Conservation (phyloP, 495 filamentous ascomycete species). For the Neurospora sublineolata region DNA sequence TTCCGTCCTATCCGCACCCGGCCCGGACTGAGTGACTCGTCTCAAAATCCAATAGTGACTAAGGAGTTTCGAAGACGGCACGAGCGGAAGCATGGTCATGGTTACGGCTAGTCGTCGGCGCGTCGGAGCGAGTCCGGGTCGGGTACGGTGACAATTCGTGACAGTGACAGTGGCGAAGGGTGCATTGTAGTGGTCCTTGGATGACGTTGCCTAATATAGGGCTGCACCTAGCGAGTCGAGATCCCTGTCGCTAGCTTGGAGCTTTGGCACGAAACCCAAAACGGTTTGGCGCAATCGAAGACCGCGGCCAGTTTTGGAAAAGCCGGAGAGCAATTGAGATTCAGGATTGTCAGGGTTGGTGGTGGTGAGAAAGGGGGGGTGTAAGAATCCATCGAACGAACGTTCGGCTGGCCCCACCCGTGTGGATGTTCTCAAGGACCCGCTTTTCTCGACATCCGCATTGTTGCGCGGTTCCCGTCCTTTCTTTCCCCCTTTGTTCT, state of each 20-base stretch:
- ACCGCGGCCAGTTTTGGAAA: neutral
- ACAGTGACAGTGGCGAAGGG: neutral
- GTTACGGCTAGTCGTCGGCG: neutral
- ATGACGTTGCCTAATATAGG: slow-evolving; percentile 29
- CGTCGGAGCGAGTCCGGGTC: neutral
- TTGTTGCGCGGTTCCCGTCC: neutral
- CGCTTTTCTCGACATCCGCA: neutral
- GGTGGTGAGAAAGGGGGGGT: neutral
- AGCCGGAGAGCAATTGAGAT: neutral
- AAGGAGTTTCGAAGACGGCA: neutral
- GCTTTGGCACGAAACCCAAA: slow-evolving; percentile 10
- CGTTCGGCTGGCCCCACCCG: neutral
- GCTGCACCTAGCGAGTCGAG: slow-evolving; percentile 13
- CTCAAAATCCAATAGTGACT: neutral
- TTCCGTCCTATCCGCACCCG: neutral
- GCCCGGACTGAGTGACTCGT: neutral
- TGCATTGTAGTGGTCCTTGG: neutral
- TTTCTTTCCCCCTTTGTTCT: neutral
- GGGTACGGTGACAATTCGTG: neutral
- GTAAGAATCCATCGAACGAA: neutral
- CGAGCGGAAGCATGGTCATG: neutral
- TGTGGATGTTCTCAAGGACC: neutral
- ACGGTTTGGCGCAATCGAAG: slow-evolving; percentile 18
- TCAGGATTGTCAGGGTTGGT: neutral
- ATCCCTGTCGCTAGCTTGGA: slow-evolving; percentile 15